Evolutionary conservation across 176 grass and related monocot genomes (phyloP).

Genomic region (Carex littledalei): DNA sequence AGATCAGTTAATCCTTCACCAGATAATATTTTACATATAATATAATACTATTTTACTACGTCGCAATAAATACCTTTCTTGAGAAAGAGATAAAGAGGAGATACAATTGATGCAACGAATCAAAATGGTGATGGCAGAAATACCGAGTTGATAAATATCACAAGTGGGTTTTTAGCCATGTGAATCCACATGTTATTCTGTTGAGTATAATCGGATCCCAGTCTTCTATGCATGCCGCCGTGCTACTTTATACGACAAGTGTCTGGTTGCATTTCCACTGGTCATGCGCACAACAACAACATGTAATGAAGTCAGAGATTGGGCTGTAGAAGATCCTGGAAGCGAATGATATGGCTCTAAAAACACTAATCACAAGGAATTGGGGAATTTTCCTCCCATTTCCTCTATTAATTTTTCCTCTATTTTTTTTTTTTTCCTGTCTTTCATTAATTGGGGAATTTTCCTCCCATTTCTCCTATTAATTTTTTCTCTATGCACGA

Average conservation of each 20-base stretch:
- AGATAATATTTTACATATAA: neutral
- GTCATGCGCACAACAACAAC: neutral
- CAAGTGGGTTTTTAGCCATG: neutral
- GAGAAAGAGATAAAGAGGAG: neutral
- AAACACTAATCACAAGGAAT: neutral
- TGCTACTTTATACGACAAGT: neutral
- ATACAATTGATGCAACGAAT: neutral
- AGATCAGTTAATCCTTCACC: too few relatives aligned
- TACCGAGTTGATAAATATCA: neutral
- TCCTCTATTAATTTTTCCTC: neutral
- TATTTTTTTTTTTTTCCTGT: neutral
- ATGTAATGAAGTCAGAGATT: neutral
- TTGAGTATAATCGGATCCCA: neutral
- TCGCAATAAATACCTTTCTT: conserved; percentile 13
- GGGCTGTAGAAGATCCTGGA: neutral
- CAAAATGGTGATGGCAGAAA: neutral
- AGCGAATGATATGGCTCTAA: neutral
- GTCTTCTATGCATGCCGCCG: neutral
- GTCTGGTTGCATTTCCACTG: neutral
- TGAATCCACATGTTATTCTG: conserved; percentile 10
- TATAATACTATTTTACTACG: neutral
- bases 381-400: neutral
- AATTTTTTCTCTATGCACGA: neutral
- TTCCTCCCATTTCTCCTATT: neutral
- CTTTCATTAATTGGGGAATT: neutral